Evolutionary conservation across 2,329 filamentous ascomycete genomes (phyloP).

Genomic region (Beauveria australis): DNA sequence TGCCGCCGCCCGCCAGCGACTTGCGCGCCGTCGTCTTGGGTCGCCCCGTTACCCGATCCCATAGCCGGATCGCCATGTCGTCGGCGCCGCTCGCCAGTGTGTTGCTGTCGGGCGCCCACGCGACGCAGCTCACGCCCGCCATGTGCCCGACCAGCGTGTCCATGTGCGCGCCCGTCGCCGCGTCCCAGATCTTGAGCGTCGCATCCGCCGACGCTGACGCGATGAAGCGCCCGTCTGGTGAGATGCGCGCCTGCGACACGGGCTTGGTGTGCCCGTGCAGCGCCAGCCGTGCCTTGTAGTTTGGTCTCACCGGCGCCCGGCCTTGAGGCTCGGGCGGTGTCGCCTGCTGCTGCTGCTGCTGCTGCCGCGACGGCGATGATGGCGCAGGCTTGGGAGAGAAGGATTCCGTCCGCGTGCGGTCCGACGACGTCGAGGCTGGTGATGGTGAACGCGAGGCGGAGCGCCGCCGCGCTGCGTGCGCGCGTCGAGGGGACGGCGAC

Average conservation of each 20-base stretch:
- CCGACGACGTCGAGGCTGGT: slow-evolving; percentile 23
- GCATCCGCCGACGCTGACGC: slow-evolving; percentile 85
- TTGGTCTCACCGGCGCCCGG: slow-evolving; percentile 45
- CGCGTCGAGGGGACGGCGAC: slow-evolving; percentile 20
- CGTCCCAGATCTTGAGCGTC: slow-evolving; percentile 87
- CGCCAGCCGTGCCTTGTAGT: slow-evolving; percentile 62
- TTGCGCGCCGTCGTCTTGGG: slow-evolving; percentile 40
- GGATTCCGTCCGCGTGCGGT: slow-evolving; percentile 24
- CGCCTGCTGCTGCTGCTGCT: slow-evolving; percentile 17
- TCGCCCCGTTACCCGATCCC: slow-evolving; percentile 63
- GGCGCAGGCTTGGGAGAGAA: slow-evolving; percentile 14
- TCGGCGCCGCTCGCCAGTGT: slow-evolving; percentile 87
- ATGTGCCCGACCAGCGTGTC: slow-evolving; percentile 90
- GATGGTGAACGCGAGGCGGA: slow-evolving; percentile 26
- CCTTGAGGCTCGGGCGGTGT: slow-evolving; percentile 19
- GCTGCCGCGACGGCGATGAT: neutral
- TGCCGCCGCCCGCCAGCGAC: slow-evolving; percentile 36
- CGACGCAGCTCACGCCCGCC: slow-evolving; percentile 82
- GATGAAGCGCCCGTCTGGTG: slow-evolving; percentile 81
- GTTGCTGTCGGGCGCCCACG: slow-evolving; percentile 88
- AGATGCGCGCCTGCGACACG: slow-evolving; percentile 81
- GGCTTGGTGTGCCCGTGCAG: slow-evolving; percentile 71
- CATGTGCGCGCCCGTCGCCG: slow-evolving; percentile 65
- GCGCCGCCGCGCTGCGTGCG: slow-evolving; percentile 19
- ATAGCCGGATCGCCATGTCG: slow-evolving; percentile 91